Percentiles rank a stretch among this genome's conserved stretches.
Conservation (phyloP, 2,329 filamentous ascomycete species). For the Cytospora schulzeri region DNA sequence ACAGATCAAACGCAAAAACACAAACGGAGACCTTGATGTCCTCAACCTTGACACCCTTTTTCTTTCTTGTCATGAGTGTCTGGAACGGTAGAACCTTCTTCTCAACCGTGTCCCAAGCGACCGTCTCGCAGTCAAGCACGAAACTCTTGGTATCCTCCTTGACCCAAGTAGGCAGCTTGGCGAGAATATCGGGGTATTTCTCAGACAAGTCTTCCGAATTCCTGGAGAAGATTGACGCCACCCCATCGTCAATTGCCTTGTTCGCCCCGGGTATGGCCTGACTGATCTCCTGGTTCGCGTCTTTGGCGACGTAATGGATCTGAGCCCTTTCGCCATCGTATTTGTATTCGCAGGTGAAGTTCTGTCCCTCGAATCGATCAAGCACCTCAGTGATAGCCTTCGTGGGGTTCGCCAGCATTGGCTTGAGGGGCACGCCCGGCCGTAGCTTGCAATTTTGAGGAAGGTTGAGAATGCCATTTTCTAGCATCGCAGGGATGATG, state of each 20-base stretch:
- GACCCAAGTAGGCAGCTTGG: constrained; percentile 85
- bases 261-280: constrained; percentile 61
- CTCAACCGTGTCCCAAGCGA: constrained; percentile 91
- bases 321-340: constrained; percentile 98
- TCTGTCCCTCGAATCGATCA: constrained; percentile 92
- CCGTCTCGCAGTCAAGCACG: constrained; percentile 97
- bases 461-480: constrained; percentile 82
- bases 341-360: constrained; percentile 98
- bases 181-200: constrained; percentile 95
- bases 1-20: constrained; percentile 92
- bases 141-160: constrained; percentile 90
- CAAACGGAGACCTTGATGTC: constrained; percentile 97
- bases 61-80: constrained; percentile 96
- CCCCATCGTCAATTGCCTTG: constrained; percentile 69
- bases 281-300: constrained; percentile 69
- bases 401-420: constrained; percentile 97
- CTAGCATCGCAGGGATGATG: constrained; percentile 85
- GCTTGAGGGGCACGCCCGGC: constrained; percentile 92
- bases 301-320: constrained; percentile 92
- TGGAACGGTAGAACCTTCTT: constrained; percentile 98
- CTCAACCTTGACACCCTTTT: constrained; percentile 93
- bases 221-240: constrained; percentile 92
- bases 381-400: constrained; percentile 98
- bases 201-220: constrained; percentile 97
- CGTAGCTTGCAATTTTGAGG: constrained; percentile 86